Evolutionary conservation across 1,139 yeast genomes (phyloP).

Genomic region (Geotrichum europaeum): DNA sequence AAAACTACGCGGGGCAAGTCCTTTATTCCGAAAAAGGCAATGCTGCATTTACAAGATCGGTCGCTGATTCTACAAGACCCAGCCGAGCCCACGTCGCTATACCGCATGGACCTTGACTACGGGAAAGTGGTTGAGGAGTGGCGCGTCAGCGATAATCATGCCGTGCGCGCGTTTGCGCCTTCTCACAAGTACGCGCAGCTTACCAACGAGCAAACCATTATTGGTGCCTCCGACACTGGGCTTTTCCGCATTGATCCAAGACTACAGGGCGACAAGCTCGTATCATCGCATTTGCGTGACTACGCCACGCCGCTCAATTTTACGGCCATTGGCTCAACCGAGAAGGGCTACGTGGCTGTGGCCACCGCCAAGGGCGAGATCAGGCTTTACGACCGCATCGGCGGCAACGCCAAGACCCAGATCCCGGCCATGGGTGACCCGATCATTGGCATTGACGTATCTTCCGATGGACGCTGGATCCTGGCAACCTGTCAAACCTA

Average conservation of each 20-base stretch:
- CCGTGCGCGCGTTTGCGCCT: conserved; percentile 59
- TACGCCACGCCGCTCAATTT: conserved; percentile 54
- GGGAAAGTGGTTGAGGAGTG: conserved; percentile 84
- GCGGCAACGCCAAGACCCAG: conserved; percentile 70
- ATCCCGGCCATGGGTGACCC: conserved; percentile 80
- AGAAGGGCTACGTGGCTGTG: conserved; percentile 65
- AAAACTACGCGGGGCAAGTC: conserved; percentile 47
- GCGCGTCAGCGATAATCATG: conserved; percentile 43
- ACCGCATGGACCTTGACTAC: conserved; percentile 68
- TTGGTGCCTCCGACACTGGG: conserved; percentile 61
- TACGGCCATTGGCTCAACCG: conserved; percentile 64
- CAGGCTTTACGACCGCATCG: conserved; percentile 65
- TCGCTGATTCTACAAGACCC: conserved; percentile 59
- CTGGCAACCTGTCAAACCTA: conserved; percentile 73
- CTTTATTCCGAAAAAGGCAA: conserved; percentile 56
- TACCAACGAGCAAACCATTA: conserved; percentile 64
- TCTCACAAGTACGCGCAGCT: conserved; percentile 64
- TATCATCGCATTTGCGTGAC: conserved; percentile 48
- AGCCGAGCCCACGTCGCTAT: conserved; percentile 43
- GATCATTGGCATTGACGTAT: conserved; percentile 58
- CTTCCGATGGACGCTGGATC: conserved; percentile 78
- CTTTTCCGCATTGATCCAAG: conserved; percentile 78
- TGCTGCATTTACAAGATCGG: conserved; percentile 73
- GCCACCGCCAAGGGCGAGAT: conserved; percentile 74
- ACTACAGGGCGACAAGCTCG: conserved; percentile 49